A percentile compares a stretch with the other conserved stretches of the same genome.
These are phyloP conservation scores for Rhizomucor pusillus DNA, from an alignment of 371 early-diverging fungal genomes.

Conservation along the genomic window DNA sequence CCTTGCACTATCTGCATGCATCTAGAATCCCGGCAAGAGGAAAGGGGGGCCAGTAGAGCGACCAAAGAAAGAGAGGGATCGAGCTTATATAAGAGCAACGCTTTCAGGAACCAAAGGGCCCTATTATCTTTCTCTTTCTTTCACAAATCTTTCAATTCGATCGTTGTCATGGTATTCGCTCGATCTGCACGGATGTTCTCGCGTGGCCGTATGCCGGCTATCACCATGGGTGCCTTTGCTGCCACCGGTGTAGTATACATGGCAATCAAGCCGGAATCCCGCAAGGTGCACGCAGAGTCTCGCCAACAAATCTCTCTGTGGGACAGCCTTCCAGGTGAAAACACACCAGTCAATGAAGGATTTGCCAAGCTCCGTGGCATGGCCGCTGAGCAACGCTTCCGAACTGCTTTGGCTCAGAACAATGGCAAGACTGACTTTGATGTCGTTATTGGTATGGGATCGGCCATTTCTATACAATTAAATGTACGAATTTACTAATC, in stretches of 20 bases:
- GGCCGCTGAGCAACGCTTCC: conserved; percentile 46
- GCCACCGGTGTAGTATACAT: conserved; percentile 31
- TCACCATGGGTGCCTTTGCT: conserved; percentile 33
- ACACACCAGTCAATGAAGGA: conserved; percentile 41
- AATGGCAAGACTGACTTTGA: conserved; percentile 49
- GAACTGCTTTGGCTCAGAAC: conserved; percentile 35
- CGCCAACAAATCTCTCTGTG: conserved; percentile 37
- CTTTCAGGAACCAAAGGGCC: neutral
- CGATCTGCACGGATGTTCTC: conserved; percentile 33
- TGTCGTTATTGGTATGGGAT: conserved; percentile 41
- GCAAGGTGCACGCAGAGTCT: conserved; percentile 37
- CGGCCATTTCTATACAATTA: too few relatives aligned
- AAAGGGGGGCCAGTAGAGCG: too few relatives aligned
- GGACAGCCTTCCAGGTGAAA: conserved; percentile 47
- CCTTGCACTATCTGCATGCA: conserved; percentile 8
- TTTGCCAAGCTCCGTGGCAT: conserved; percentile 43
- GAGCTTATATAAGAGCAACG: conserved; percentile 3
- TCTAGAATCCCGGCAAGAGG: neutral
- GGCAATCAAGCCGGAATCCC: conserved; percentile 20
- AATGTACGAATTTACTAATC: neutral
- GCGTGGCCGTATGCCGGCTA: conserved; percentile 22
- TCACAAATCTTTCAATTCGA: neutral
- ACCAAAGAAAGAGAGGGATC: neutral
- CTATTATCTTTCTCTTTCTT: conserved; percentile 1
- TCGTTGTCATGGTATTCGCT: conserved; percentile 20